A percentile compares a stretch with the other conserved stretches of the same genome.
These are phyloP conservation scores for Climacium dendroides DNA, from an alignment of 225 moss, liverwort and hornwort species.

Conservation along the genomic window DNA sequence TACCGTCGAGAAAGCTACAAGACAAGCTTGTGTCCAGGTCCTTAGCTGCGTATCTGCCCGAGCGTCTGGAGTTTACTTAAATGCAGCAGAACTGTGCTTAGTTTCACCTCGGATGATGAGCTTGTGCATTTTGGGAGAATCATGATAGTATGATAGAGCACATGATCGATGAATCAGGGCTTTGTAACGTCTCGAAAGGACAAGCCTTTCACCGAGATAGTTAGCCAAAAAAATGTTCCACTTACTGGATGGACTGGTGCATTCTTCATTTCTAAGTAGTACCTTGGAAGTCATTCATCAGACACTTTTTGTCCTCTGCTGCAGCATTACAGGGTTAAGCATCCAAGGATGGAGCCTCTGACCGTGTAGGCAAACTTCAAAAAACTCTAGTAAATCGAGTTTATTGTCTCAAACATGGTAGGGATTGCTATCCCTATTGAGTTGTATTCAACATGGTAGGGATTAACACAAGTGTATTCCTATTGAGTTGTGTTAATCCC, in stretches of 20 bases:
- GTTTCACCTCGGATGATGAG: not conserved
- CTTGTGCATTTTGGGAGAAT: not conserved
- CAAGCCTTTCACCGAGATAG: not conserved
- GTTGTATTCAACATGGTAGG: too few species aligned
- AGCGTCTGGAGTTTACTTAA: not conserved
- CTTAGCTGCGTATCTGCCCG: not conserved
- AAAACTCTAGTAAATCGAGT: accelerated
- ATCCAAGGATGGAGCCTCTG: not conserved
- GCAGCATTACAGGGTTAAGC: not conserved
- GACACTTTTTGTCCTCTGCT: not conserved
- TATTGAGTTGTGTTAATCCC: too few species aligned
- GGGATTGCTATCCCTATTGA: not conserved
- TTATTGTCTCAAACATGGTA: too few species aligned
- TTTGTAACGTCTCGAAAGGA: not conserved
- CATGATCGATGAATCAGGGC: not conserved
- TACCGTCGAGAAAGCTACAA: not conserved
- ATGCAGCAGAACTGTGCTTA: not conserved
- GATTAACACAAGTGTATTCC: too few species aligned
- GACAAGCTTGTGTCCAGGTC: not conserved
- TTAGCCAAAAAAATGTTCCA: not conserved
- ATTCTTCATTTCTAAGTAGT: not conserved
- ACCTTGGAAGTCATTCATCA: not conserved
- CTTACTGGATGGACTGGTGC: not conserved
- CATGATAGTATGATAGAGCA: not conserved
- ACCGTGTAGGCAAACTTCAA: not conserved